Percentiles rank a stretch among this genome's conserved stretches.
Evolutionary conservation across 192 early-diverging fungal genomes (phyloP).

Genomic region (Coemansia umbellata): DNA sequence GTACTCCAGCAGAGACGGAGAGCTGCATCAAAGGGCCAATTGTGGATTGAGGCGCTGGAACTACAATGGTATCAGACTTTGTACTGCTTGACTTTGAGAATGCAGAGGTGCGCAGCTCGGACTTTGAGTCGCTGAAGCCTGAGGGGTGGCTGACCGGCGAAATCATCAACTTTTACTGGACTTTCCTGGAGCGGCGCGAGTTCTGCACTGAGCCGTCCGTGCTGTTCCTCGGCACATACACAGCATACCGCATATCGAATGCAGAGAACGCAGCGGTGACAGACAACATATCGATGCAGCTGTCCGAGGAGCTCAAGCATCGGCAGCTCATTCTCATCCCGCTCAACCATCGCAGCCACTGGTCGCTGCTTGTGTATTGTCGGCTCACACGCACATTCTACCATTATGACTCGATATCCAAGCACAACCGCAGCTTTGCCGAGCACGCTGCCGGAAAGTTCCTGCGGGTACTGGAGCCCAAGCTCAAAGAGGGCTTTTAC

Average conservation of each 20-base stretch:
- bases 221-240: conserved; percentile 49
- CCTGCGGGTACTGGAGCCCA: conserved; percentile 39
- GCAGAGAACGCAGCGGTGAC: conserved; percentile 36
- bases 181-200: conserved; percentile 43
- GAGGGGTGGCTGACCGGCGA: conserved; percentile 52
- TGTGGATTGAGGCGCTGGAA: not conserved
- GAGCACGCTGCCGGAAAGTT: conserved; percentile 46
- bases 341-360: conserved; percentile 48
- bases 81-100: conserved; percentile 47
- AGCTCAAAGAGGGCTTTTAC: conserved; percentile 39
- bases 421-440: conserved; percentile 44
- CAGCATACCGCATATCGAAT: conserved; percentile 50
- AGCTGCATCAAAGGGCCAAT: too few relatives aligned
- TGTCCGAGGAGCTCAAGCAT: conserved; percentile 33
- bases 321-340: conserved; percentile 42
- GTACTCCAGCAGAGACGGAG: too few relatives aligned
- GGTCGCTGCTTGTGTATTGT: conserved; percentile 50
- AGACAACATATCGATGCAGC: conserved; percentile 40
- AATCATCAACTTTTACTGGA: conserved; percentile 54
- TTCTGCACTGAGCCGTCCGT: conserved; percentile 30
- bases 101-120: conserved; percentile 45
- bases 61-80: conserved; percentile 16
- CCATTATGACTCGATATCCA: conserved; percentile 49
- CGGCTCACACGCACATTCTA: conserved; percentile 49
- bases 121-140: conserved; percentile 47